These are phyloP conservation scores for Insectozyma bohioensis DNA, from an alignment of 1,139 yeast species.

Conservation along the genomic window DNA sequence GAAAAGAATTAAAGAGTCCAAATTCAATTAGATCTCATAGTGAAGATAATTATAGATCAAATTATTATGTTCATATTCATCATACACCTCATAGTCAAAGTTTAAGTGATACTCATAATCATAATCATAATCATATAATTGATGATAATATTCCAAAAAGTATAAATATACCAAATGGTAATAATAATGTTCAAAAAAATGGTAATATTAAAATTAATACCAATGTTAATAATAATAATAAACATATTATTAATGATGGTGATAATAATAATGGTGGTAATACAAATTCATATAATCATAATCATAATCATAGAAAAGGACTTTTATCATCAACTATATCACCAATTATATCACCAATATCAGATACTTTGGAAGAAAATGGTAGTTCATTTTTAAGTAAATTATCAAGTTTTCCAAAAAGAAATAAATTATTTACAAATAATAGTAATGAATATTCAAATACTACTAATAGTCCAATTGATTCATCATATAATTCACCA, in stretches of 20 bases:
- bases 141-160: too few relatives aligned
- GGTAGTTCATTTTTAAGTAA: constrained; percentile 3
- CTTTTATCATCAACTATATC: constrained; percentile 8
- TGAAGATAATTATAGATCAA: background rate
- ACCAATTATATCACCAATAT: constrained; percentile 6
- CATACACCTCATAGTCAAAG: too few relatives aligned
- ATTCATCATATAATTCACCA: constrained; percentile 5
- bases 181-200: background rate
- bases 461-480: background rate
- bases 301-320: too few relatives aligned
- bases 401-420: constrained; percentile 7
- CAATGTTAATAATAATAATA: too few relatives aligned
- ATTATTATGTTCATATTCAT: background rate
- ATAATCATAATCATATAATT: too few relatives aligned
- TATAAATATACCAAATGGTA: background rate
- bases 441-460: constrained; percentile 1
- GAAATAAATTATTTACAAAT: too few relatives aligned
- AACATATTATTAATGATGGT: too few relatives aligned
- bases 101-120: too few relatives aligned
- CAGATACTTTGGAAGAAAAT: constrained; percentile 1
- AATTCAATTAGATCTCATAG: too few relatives aligned
- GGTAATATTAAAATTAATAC: too few relatives aligned
- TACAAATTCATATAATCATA: too few relatives aligned
- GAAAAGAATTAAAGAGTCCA: constrained; percentile 5
- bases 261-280: too few relatives aligned